Evolutionary conservation across 2,329 filamentous ascomycete species (phyloP).

Genomic region (Acarospora socialis): DNA sequence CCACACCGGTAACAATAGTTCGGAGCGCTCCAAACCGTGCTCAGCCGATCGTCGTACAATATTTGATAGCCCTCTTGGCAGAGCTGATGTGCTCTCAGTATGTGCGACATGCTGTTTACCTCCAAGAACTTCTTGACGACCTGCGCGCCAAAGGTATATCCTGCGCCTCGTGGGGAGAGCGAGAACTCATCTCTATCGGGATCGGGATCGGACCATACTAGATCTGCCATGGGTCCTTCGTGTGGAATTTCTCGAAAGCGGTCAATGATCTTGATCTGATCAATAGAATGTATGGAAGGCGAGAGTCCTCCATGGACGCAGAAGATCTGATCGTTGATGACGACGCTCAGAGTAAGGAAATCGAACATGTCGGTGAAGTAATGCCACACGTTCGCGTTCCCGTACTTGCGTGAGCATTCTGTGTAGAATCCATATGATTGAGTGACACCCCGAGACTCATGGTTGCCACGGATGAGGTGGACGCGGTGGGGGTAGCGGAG

Average conservation of each 20-base stretch:
- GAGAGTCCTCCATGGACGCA: constrained; percentile 91
- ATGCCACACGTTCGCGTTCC: constrained; percentile 97
- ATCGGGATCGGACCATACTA: constrained; percentile 97
- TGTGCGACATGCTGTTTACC: constrained; percentile 96
- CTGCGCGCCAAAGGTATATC: constrained; percentile 94
- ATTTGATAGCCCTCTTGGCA: constrained; percentile 98
- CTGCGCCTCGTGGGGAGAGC: constrained; percentile 79
- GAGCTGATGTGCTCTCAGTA: constrained; percentile 91
- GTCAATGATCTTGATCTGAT: constrained; percentile 99
- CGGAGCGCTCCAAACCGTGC: constrained; percentile 95
- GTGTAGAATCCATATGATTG: constrained; percentile 99
- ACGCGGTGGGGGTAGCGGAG: constrained; percentile 92
- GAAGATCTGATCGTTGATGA: constrained; percentile 98
- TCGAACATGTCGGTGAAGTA: constrained; percentile 99
- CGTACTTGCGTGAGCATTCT: constrained; percentile 94
- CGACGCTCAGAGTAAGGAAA: constrained; percentile 88
- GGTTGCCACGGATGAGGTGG: constrained; percentile 91
- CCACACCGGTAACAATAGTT: constrained; percentile 94
- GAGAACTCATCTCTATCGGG: constrained; percentile 96
- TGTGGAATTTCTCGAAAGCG: constrained; percentile 97
- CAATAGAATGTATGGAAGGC: constrained; percentile 89
- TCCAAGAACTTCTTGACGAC: constrained; percentile 97
- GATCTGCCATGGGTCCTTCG: constrained; percentile 97
- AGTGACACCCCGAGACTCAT: constrained; percentile 93
- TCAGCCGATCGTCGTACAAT: constrained; percentile 84